Evolutionary conservation across 495 filamentous ascomycete species (phyloP), one percentile per base, ranked within the genome.

Genomic region (Penicillium pancosmium): DNA sequence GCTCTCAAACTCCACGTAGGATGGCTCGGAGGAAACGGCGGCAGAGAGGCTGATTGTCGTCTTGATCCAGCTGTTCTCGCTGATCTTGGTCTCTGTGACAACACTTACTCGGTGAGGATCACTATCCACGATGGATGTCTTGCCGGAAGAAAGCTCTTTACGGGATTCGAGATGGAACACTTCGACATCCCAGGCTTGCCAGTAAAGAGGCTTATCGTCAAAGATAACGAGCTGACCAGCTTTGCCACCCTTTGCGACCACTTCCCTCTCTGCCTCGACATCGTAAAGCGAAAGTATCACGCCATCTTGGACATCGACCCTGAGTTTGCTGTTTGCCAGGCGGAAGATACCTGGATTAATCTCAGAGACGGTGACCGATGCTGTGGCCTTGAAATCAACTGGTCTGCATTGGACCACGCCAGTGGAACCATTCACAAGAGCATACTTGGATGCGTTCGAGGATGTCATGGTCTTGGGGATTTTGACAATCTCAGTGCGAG

Each of bases 101-200:
- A 98, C 82, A 65, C 88, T 89, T 49, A 89, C 92, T 52, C 86
- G 84, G 71, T 94, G 86, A 0, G 87, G 82, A 46, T 87, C 84
- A n/a, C 82, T 70, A 59, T 93, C 90, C n/a, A 80, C 64, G 50
- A 97, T 86, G 21, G 74, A 78, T n/a, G 88, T 90, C 60, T 84
- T 78, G 49, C 83, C 78, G 21, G 84, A 79, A 0, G 78, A 67
- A 5, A 98, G 77, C 64, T 91, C 91, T 62, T 89, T 84, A 50
- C 94, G 86, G 0, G 91, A 93, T 54, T 92, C 89, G 21, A 97
- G 83, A 60, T 98, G 94, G 77, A 89, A 98, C 47, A 98, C 91
- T 71, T 98, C 94, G 34, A 97, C 92, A 73, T 98, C 94, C 94
- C 94, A 98, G 1, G 93, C 94, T 76, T 98, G 93, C 94, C 94